Evolutionary conservation across 2,329 filamentous ascomycete genomes (phyloP).

Genomic region (Fusarium sp.): DNA sequence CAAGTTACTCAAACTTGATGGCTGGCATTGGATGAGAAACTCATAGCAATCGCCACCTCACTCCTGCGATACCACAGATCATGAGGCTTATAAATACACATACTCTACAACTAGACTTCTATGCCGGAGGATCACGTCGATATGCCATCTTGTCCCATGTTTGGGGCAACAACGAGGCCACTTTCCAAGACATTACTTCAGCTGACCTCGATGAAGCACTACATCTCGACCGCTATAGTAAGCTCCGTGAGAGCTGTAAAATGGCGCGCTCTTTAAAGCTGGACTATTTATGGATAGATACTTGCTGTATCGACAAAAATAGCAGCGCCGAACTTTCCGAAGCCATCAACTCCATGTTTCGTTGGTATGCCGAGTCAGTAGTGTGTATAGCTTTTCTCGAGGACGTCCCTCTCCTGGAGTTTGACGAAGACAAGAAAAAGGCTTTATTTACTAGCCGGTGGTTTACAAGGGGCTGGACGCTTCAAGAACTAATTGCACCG

Average conservation of each 20-base stretch:
- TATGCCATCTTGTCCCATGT: conserved; percentile 47
- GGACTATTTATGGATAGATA: conserved; percentile 48
- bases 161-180: conserved; percentile 41
- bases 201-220: neutral
- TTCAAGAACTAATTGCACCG: conserved; percentile 47
- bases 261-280: conserved; percentile 28
- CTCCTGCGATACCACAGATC: neutral
- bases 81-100: conserved; percentile 45
- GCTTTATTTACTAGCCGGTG: conserved; percentile 35
- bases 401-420: conserved; percentile 26
- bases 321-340: conserved; percentile 48
- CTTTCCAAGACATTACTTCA: conserved; percentile 29
- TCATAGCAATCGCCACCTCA: neutral
- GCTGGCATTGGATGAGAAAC: neutral
- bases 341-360: conserved; percentile 50
- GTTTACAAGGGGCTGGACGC: conserved; percentile 46
- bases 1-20: neutral
- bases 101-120: conserved; percentile 36
- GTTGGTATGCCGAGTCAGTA: conserved; percentile 45
- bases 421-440: neutral
- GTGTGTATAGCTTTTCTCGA: conserved; percentile 44
- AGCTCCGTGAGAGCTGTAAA: conserved; percentile 37
- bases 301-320: conserved; percentile 49
- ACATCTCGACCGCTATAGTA: conserved; percentile 22
- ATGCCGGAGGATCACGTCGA: conserved; percentile 26